Evolutionary conservation across 2,329 filamentous ascomycete genomes (phyloP).

Genomic region (Anisogramma anomala): DNA sequence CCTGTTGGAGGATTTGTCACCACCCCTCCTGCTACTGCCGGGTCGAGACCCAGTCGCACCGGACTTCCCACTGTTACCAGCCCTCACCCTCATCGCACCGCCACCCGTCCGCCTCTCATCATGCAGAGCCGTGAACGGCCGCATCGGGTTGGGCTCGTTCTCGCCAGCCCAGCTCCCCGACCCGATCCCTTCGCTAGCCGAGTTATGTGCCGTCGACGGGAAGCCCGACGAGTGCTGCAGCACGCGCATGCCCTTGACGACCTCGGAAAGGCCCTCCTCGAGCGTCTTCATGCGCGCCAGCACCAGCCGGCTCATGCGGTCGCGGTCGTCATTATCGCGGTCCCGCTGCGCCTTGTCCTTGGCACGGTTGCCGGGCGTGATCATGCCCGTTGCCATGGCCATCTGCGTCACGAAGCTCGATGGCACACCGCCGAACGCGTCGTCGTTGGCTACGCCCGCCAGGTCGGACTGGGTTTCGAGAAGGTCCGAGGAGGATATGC

Average conservation of each 20-base stretch:
- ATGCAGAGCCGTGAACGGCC: slow-evolving; percentile 16
- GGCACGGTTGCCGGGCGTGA: slow-evolving; percentile 33
- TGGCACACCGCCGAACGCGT: slow-evolving; percentile 52
- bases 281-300: slow-evolving; percentile 85
- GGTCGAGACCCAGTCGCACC: slow-evolving; percentile 21
- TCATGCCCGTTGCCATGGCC: slow-evolving; percentile 55
- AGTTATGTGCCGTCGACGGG: slow-evolving; percentile 39
- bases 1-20: slow-evolving; percentile 19
- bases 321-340: slow-evolving; percentile 39
- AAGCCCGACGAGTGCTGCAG: slow-evolving; percentile 35
- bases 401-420: slow-evolving; percentile 75
- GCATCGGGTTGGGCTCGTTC: not conserved
- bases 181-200: slow-evolving; percentile 23
- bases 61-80: slow-evolving; percentile 17
- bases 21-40: slow-evolving; percentile 32
- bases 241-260: slow-evolving; percentile 69
- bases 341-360: slow-evolving; percentile 21
- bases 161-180: slow-evolving; percentile 10
- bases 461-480: slow-evolving; percentile 52
- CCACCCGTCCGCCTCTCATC: slow-evolving; percentile 22
- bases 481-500: slow-evolving; percentile 55
- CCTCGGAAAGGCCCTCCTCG: slow-evolving; percentile 80
- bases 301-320: slow-evolving; percentile 69
- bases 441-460: slow-evolving; percentile 45
- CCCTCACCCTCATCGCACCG: slow-evolving; percentile 18